Evolutionary conservation across 2,329 filamentous ascomycete genomes (phyloP).

Genomic region (Plectosphaerella cucumerina): DNA sequence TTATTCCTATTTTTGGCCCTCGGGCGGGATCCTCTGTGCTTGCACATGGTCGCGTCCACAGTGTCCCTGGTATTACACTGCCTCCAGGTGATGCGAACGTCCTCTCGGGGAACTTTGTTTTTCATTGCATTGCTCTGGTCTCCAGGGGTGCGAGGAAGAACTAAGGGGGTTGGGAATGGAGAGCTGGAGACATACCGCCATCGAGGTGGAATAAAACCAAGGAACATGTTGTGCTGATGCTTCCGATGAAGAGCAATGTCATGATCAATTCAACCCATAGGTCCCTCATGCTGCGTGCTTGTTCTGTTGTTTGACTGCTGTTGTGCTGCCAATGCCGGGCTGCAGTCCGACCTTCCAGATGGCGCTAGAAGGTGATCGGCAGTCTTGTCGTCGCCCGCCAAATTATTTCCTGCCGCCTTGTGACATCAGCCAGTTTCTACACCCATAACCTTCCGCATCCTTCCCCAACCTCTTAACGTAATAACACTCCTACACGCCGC

Average conservation of each 20-base stretch:
- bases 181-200: background rate
- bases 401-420: background rate
- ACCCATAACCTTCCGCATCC: background rate
- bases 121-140: constrained; percentile 45
- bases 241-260: too few species aligned
- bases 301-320: too few species aligned
- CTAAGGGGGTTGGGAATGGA: background rate
- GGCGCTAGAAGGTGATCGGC: background rate
- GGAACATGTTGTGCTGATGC: too few species aligned
- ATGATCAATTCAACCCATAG: too few species aligned
- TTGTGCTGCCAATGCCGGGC: too few species aligned
- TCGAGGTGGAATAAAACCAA: too few species aligned
- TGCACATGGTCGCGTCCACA: constrained; percentile 61
- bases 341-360: too few species aligned
- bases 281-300: too few species aligned
- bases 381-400: background rate
- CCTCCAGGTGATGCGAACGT: constrained; percentile 64
- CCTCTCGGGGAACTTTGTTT: constrained; percentile 33
- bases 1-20: constrained; percentile 76
- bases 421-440: background rate
- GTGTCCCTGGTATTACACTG: constrained; percentile 77
- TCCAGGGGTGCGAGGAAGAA: background rate
- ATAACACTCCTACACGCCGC: background rate
- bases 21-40: constrained; percentile 61
- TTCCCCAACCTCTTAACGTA: background rate